A percentile compares a stretch with the other conserved stretches of the same genome.
Conservation (phyloP, 1,284 basidiomycete species). For the Vanrija humicola region DNA sequence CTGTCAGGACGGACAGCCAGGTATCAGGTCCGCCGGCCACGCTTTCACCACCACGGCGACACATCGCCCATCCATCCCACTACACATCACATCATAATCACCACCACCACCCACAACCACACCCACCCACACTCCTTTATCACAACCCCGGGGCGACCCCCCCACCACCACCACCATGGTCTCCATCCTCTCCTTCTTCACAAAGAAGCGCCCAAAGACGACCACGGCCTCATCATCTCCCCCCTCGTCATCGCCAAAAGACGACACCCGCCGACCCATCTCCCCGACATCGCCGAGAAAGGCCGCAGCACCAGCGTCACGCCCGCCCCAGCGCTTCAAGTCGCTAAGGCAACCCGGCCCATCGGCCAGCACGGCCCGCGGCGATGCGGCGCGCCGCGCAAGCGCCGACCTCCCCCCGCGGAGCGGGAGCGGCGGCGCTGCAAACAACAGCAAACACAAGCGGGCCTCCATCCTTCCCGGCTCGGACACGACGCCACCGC, state of each 20-base stretch:
- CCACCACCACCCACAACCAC: neutral
- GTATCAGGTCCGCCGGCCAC: too few species aligned
- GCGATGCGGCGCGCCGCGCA: slow-evolving; percentile 9
- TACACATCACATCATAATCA: neutral
- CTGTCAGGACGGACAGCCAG: too few species aligned
- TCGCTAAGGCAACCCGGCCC: neutral
- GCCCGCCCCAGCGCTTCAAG: neutral
- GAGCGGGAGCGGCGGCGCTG: slow-evolving; percentile 6
- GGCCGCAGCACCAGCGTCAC: neutral
- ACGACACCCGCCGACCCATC: neutral
- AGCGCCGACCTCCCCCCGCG: slow-evolving; percentile 12
- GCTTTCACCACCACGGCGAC: too few species aligned
- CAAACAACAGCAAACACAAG: neutral
- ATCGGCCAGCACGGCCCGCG: slow-evolving; percentile 2
- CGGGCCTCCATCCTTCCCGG: neutral
- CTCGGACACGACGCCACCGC: slow-evolving; percentile 7
- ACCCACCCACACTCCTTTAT: neutral
- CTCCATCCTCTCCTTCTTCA: slow-evolving; percentile 35
- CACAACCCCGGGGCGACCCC: neutral
- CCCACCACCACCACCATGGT: slow-evolving; percentile 22
- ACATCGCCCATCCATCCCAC: neutral
- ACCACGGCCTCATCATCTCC: neutral
- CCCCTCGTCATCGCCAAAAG: neutral
- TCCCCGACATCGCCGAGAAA: slow-evolving; percentile 3
- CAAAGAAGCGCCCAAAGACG: slow-evolving; percentile 28